Base-by-base conservation (phyloP, 2,329 filamentous ascomycete genomes). In the Ascochyta koolunga region DNA sequence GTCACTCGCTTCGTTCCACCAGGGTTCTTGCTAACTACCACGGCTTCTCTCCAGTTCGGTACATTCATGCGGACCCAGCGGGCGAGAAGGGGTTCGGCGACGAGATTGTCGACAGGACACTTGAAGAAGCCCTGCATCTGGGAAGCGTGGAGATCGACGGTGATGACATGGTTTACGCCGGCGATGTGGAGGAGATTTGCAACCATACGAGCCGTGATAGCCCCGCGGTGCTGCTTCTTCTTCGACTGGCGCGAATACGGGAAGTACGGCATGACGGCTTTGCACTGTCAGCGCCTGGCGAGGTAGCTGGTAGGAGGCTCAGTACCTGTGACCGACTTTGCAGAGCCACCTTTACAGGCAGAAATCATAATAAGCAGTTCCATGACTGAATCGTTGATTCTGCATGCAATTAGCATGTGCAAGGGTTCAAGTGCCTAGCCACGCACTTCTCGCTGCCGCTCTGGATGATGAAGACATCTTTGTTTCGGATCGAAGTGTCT, bases 81-180 rank as follows among this genome's bases (percentile, higher is more conserved):
- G 48, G 93, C 92, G 68, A 99, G 91, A 60, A 98, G 84, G 15
- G 95, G 93, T 75, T 99, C 95, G 45, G 95, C 95, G 67, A 96
- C 91, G 47, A 99, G 87, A 71, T 99, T 98, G 77, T 99, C 95
- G 56, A 99, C 93, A 0, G 95, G 95, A 66, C 93, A 96, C 71
- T 90, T 90, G 83, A 99, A 99, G 80, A 99, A 99, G 54, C 95
- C 95, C 78, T 99, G 95, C 91, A 98, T 98, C 79, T 98, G 95
- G n/a, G 82, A 79, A 69, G 86, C 85, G 79, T 99, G 95, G 25
- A 99, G 84, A 72, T 99, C 95, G 71, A 99, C 89, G 15, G 95
- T 99, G 68, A 99, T 93, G 74, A 99, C 90, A 80, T 99, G 95
- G 78, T 96, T 92, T 62, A 99, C 92, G 48, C 95, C 95, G 45